Evolutionary conservation across 805 yeast species (phyloP).

Genomic region (Barnettozyma wickerhamii): DNA sequence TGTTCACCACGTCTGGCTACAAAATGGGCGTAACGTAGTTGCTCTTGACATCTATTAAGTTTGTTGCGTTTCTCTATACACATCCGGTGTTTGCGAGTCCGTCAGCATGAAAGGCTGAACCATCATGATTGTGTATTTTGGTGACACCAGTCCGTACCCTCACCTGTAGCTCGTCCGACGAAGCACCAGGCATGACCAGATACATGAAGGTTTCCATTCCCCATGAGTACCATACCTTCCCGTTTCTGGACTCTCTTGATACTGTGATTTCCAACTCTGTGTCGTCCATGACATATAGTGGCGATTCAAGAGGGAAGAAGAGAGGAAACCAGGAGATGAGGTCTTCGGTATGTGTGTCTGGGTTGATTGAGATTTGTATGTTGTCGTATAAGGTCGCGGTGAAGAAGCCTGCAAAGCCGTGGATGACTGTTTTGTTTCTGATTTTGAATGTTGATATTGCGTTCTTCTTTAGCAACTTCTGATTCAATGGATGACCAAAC

Average conservation of each 20-base stretch:
- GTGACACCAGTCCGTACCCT: constrained; percentile 36
- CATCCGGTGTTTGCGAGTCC: constrained; percentile 1
- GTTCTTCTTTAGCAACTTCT: constrained; percentile 42
- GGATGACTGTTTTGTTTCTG: constrained; percentile 49
- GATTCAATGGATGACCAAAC: constrained; percentile 55
- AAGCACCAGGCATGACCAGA: constrained; percentile 27
- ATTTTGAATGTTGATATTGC: constrained; percentile 39
- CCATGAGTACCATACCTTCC: constrained; percentile 68
- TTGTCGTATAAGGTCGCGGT: constrained; percentile 64
- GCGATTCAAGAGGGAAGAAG: constrained; percentile 55
- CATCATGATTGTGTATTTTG: constrained; percentile 36
- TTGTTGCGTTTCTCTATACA: too few relatives aligned
- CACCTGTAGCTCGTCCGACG: constrained; percentile 22
- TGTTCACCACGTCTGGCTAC: too few relatives aligned
- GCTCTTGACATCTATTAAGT: too few relatives aligned
- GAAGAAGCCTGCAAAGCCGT: constrained; percentile 76
- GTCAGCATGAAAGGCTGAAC: constrained; percentile 23
- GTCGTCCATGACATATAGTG: constrained; percentile 48
- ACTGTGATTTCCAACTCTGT: constrained; percentile 50
- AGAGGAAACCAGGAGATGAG: constrained; percentile 67
- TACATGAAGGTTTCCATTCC: constrained; percentile 48
- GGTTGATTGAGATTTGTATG: constrained; percentile 46
- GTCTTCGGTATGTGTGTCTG: constrained; percentile 38
- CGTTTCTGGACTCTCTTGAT: constrained; percentile 40
- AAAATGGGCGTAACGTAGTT: too few relatives aligned